Evolutionary conservation across 768 basidiomycete genomes (phyloP).

Genomic region (Agrocybe praecox): DNA sequence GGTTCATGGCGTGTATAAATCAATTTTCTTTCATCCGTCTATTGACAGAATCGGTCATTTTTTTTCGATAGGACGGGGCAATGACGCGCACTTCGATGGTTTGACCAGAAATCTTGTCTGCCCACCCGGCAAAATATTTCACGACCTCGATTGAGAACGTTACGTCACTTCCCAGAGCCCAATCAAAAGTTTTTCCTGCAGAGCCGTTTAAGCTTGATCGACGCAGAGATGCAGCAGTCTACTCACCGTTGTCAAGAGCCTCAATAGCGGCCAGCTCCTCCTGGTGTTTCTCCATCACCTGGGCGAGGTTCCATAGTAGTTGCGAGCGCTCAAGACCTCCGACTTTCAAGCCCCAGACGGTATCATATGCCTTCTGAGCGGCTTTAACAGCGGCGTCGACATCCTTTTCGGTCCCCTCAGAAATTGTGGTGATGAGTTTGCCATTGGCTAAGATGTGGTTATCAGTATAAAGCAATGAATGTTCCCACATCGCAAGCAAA

Average conservation of each 20-base stretch:
- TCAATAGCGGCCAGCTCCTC: constrained; percentile 77
- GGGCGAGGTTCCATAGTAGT: constrained; percentile 64
- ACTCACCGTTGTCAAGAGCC: constrained; percentile 65
- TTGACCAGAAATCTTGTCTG: constrained; percentile 82
- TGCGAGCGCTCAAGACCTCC: constrained; percentile 55
- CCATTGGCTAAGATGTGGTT: constrained; percentile 53
- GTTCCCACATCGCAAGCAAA: neutral
- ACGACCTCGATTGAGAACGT: constrained; percentile 48
- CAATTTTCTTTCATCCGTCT: constrained; percentile 58
- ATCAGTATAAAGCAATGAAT: constrained; percentile 25
- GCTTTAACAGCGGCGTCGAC: constrained; percentile 76
- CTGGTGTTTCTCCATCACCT: constrained; percentile 59
- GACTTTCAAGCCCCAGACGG: constrained; percentile 67
- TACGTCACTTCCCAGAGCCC: constrained; percentile 53
- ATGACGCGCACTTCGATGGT: constrained; percentile 36
- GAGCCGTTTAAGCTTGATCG: constrained; percentile 1
- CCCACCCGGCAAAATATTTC: constrained; percentile 88
- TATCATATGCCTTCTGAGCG: constrained; percentile 60
- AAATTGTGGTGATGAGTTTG: constrained; percentile 56
- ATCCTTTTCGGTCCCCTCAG: constrained; percentile 66
- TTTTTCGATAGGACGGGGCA: neutral
- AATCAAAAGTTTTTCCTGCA: constrained; percentile 55
- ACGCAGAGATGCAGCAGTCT: neutral
- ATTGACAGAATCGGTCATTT: constrained; percentile 35
- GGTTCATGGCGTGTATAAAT: constrained; percentile 76